Percentiles rank a stretch among this genome's conserved stretches.
Evolutionary conservation across 2,329 filamentous ascomycete species (phyloP).

Genomic region (Nothopassalora personata): DNA sequence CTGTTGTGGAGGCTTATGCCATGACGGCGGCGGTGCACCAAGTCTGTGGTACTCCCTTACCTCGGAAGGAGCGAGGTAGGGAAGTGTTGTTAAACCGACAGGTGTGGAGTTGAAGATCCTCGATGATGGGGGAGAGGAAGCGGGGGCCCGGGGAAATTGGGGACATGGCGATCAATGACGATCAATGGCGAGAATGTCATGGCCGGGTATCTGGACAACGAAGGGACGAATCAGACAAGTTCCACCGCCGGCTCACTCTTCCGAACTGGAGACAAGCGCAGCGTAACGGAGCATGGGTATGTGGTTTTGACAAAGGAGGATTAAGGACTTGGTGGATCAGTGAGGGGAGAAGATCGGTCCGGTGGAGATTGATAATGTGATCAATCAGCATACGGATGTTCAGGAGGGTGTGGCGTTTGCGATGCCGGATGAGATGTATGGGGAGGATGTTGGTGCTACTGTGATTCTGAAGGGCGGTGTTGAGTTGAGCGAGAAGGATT

Average conservation of each 20-base stretch:
- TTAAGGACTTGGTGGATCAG: slow-evolving; percentile 48
- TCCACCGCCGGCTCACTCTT: slow-evolving; percentile 73
- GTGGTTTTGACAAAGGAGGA: slow-evolving; percentile 75
- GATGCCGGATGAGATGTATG: not conserved
- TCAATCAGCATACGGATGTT: not conserved
- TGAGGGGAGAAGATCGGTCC: not conserved
- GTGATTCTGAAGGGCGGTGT: not conserved
- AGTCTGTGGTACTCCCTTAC: slow-evolving; percentile 62
- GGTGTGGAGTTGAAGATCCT: slow-evolving; percentile 76
- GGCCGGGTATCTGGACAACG: slow-evolving; percentile 77
- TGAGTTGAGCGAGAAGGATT: not conserved
- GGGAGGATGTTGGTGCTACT: not conserved
- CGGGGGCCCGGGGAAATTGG: slow-evolving; percentile 53
- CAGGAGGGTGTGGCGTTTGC: not conserved
- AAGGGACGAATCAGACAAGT: slow-evolving; percentile 64
- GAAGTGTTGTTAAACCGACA: slow-evolving; percentile 74
- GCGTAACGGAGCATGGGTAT: slow-evolving; percentile 72
- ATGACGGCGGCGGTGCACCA: slow-evolving; percentile 87
- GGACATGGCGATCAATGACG: not conserved
- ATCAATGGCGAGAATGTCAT: slow-evolving; percentile 69
- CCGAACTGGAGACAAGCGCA: slow-evolving; percentile 80
- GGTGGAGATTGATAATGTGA: not conserved
- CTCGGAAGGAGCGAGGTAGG: slow-evolving; percentile 68
- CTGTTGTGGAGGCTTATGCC: slow-evolving; percentile 80
- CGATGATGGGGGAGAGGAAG: slow-evolving; percentile 62